Base-by-base conservation (phyloP, 2,329 filamentous ascomycete species). In the Ceratocystis colombiana region DNA sequence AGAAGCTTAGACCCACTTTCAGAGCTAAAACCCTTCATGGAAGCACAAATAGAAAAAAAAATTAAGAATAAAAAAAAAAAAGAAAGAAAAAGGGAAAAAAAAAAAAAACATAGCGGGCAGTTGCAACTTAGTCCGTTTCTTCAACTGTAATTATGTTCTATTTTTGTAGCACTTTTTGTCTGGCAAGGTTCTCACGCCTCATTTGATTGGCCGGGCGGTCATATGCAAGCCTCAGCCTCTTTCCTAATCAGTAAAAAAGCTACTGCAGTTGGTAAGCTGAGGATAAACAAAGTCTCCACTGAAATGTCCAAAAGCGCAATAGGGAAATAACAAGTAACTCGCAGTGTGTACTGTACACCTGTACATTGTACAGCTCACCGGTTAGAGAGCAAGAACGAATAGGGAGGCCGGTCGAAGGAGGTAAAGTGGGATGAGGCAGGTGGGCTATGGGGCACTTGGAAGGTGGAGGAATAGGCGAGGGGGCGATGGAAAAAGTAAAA, bases 151-250 rank as follows among this genome's bases (percentile, higher is more conserved):
- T 25, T 1, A 10, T 25, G 20, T 53, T 53, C 7, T 25, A 22
- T 25, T 53, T 53, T 53, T 53, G 20, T 53, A 25, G 48, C 20
- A 25, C 20, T 53, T 53, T 25, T 15, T 12, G 15, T 48, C n/a
- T 17, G 17, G 45, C 45, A 10, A 48, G 45, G 20, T 53, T 25
- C 48, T 25, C 20, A 10, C 25, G 12, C 17, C 53, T 59, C 5
- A 28, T 17, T 3, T 45, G 15, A 59, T 65, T 41, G 50, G 48
- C 17, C 33, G 25, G 25, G 1, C 30, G 25, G 7, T 5, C 55
- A 33, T 61, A 64, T 67, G 65, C 61, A 64, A 48, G 65, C 63
- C 64, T 55, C 65, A 67, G 66, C 53, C 62, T 17, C 62, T 64
- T 67, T 48, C 66, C 66, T 61, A 50, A 61, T 64, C 33, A 30